Conservation (phyloP, 352 stramenopile genomes). For the Chrysophaeum taylorii region DNA sequence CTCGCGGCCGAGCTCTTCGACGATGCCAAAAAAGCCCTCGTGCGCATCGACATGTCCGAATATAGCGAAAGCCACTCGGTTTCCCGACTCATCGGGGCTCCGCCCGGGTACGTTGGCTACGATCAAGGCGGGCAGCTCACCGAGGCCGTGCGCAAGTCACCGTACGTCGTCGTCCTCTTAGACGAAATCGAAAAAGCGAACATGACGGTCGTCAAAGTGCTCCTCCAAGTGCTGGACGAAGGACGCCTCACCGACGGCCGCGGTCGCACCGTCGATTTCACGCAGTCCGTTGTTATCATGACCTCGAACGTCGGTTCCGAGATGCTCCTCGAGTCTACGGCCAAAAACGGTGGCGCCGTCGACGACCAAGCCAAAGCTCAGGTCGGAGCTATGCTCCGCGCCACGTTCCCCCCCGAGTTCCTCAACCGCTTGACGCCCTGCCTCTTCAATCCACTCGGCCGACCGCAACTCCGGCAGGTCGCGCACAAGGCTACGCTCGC, state of each 20-base stretch:
- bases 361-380: slow-evolving; percentile 40
- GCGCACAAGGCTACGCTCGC: slow-evolving; percentile 73
- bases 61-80: slow-evolving; percentile 94
- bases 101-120: slow-evolving; percentile 87
- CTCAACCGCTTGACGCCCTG: slow-evolving; percentile 89
- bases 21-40: slow-evolving; percentile 77
- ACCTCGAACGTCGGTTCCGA: slow-evolving; percentile 90
- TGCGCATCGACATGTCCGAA: slow-evolving; percentile 93
- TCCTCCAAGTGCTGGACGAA: slow-evolving; percentile 94
- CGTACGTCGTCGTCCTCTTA: slow-evolving; percentile 91
- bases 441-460: slow-evolving; percentile 84
- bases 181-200: slow-evolving; percentile 98
- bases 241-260: slow-evolving; percentile 90
- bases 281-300: slow-evolving; percentile 92
- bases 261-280: slow-evolving; percentile 89
- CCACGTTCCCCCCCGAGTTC: slow-evolving; percentile 82
- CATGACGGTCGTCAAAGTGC: slow-evolving; percentile 82
- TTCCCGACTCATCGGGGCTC: slow-evolving; percentile 75
- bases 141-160: slow-evolving; percentile 81
- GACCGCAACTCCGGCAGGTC: slow-evolving; percentile 74
- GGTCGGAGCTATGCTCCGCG: slow-evolving; percentile 70
- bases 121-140: slow-evolving; percentile 89
- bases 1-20: slow-evolving; percentile 87
- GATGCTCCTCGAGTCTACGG: slow-evolving; percentile 53
- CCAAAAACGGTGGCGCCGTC: slow-evolving; percentile 28